Base-by-base conservation (phyloP, 169 alveolate genomes). In the Eimeria zaria region DNA sequence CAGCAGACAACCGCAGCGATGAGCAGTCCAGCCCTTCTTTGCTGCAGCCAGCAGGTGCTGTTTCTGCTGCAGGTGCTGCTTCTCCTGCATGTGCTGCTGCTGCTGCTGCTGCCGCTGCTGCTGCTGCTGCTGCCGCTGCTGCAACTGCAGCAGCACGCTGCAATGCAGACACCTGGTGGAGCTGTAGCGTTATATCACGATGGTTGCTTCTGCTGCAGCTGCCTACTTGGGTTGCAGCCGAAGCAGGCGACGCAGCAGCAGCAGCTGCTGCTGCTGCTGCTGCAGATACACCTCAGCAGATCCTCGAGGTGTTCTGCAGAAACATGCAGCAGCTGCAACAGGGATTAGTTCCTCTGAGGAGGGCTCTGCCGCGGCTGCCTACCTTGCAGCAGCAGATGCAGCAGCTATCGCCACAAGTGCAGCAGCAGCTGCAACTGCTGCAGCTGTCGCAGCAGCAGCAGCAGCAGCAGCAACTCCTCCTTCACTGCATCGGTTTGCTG, bases 111-210 rank as follows among this genome's bases (percentile, higher is more conserved):
- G n/a, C n/a, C n/a, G n/a, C n/a, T n/a, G n/a, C n/a, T n/a, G n/a
- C n/a, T n/a, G n/a, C n/a, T n/a, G n/a, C n/a, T n/a, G n/a, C 89
- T 44, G 89, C 87, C 7, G 87, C 84, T n/a, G 53, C 89, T 44
- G 89, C 89, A 80, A 46, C 89, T 48, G 89, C 89, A 41, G 84
- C 84, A 44, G 84, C 84, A 12, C 89, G 89, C 64, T 80, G 89
- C 89, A 51, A 46, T 27, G 89, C 89, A 39, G 89, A 80, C 69
- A 48, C 69, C 41, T 80, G 89, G 89, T 80, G 89, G 89, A 80
- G 89, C 67, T 44, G 69, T 44, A 46, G 69, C 69, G 60, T 51
- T 22, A 80, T 80, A 44, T 80, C 89, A 4, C 89, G 89, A 5
- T 80, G 89, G 89, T 9, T 80, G 89, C 48, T 80, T 33, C 69